Percentiles rank a stretch among this genome's conserved stretches.
Conservation (phyloP, 2,329 filamentous ascomycete genomes). For the Hortaea sp. region DNA sequence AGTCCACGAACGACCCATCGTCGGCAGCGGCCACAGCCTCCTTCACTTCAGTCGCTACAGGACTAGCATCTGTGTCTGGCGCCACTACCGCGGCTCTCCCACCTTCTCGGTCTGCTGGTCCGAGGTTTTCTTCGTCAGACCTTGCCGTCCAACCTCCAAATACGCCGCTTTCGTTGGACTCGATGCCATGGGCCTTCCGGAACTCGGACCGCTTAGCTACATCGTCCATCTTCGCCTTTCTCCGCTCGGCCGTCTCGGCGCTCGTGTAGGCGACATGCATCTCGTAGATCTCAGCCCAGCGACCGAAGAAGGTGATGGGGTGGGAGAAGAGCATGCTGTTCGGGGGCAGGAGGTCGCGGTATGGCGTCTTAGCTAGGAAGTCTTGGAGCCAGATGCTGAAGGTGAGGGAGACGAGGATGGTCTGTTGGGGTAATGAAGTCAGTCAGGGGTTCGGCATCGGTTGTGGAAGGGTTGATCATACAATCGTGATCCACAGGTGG, state of each 20-base stretch:
- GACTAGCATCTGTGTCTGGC: slow-evolving; percentile 18
- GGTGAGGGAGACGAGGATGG: slow-evolving; percentile 60
- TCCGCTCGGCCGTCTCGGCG: slow-evolving; percentile 57
- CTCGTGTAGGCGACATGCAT: slow-evolving; percentile 67
- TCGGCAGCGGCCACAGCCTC: slow-evolving; percentile 24
- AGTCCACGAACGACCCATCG: slow-evolving; percentile 30
- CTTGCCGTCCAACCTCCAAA: slow-evolving; percentile 41
- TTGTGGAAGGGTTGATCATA: slow-evolving; percentile 33
- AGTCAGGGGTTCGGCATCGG: neutral
- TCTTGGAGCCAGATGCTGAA: slow-evolving; percentile 65
- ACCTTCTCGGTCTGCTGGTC: slow-evolving; percentile 28
- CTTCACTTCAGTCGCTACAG: slow-evolving; percentile 21
- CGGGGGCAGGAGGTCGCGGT: slow-evolving; percentile 65
- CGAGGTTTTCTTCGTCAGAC: slow-evolving; percentile 24
- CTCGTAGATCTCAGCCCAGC: slow-evolving; percentile 61
- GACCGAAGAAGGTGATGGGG: slow-evolving; percentile 56
- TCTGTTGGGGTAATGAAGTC: slow-evolving; percentile 28
- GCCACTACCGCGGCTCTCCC: slow-evolving; percentile 27
- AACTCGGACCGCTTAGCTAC: slow-evolving; percentile 78
- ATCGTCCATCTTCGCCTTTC: slow-evolving; percentile 68
- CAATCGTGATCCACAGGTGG: slow-evolving; percentile 76
- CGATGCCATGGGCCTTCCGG: slow-evolving; percentile 74
- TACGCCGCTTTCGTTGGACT: slow-evolving; percentile 35
- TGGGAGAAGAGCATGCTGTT: slow-evolving; percentile 58
- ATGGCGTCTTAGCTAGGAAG: slow-evolving; percentile 71